Conservation (phyloP, 2,329 filamentous ascomycete species). For the Fusarium camptoceras region DNA sequence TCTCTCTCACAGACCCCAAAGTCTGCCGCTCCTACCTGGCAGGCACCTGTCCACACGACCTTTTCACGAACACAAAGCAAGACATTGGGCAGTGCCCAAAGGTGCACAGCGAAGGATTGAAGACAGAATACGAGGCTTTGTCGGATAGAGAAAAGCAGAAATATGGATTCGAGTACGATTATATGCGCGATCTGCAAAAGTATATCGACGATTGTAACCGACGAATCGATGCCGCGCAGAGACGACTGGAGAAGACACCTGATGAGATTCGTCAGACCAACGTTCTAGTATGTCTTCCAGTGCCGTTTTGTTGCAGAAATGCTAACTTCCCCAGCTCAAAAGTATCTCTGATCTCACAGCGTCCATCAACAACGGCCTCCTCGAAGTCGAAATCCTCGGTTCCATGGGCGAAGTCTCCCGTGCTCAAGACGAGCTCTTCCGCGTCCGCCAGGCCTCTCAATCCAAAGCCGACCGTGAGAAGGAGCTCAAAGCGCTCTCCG, state of each 20-base stretch:
- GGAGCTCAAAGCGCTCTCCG: constrained; percentile 89
- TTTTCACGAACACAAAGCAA: constrained; percentile 99
- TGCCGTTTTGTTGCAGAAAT: accelerated
- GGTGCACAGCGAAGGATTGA: constrained; percentile 87
- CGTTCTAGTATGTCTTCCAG: constrained; percentile 65
- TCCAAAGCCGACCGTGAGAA: constrained; percentile 86
- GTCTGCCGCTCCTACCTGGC: constrained; percentile 94
- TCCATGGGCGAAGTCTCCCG: constrained; percentile 83
- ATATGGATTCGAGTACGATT: constrained; percentile 95
- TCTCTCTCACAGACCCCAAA: constrained; percentile 90
- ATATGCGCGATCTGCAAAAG: constrained; percentile 93
- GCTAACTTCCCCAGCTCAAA: constrained; percentile 67
- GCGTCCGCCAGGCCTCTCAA: constrained; percentile 81
- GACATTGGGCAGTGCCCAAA: constrained; percentile 91
- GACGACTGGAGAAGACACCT: constrained; percentile 93
- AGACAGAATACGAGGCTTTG: constrained; percentile 86
- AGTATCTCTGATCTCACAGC: constrained; percentile 83
- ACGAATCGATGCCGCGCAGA: constrained; percentile 89
- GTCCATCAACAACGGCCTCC: constrained; percentile 82
- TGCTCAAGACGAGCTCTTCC: constrained; percentile 89
- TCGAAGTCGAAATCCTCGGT: constrained; percentile 87
- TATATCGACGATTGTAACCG: constrained; percentile 98
- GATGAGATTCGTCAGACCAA: constrained; percentile 98
- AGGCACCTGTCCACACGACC: constrained; percentile 95
- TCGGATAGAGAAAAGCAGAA: constrained; percentile 77